Conservation (phyloP, 129 eudicot genomes). For the Flaveria robusta region DNA sequence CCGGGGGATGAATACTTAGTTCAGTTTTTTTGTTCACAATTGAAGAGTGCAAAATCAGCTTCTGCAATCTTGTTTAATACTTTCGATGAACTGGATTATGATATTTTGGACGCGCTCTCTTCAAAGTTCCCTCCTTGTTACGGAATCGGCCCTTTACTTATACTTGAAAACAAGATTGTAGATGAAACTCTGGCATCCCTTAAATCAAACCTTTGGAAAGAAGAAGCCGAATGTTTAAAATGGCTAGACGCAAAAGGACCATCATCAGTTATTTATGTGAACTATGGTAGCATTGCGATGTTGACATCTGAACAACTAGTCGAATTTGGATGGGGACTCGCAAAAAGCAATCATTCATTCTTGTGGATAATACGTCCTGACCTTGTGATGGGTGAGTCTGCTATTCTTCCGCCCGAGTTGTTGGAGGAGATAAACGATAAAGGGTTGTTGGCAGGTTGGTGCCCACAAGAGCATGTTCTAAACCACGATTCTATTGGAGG, state of each 20-base stretch:
- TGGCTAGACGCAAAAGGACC: constrained; percentile 52
- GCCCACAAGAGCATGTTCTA: constrained; percentile 40
- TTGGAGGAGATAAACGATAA: constrained; percentile 12
- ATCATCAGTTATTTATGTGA: constrained; percentile 36
- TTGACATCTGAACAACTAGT: constrained; percentile 38
- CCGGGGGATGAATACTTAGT: constrained; percentile 44
- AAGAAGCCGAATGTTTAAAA: constrained; percentile 43
- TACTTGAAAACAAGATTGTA: constrained; percentile 29
- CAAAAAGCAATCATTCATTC: constrained; percentile 31
- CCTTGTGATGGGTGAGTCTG: constrained; percentile 27
- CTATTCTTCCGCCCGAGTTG: constrained; percentile 31
- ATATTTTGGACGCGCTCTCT: constrained; percentile 30
- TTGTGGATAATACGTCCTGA: constrained; percentile 36
- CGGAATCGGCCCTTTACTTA: constrained; percentile 50
- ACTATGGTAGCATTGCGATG: constrained; percentile 40
- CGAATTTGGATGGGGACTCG: constrained; percentile 46
- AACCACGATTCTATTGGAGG: constrained; percentile 34
- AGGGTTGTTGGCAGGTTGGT: constrained; percentile 34
- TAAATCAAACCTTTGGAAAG: constrained; percentile 63
- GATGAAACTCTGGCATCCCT: constrained; percentile 36
- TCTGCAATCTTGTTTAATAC: constrained; percentile 56
- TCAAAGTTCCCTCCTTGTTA: constrained; percentile 36
- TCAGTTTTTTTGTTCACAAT: constrained; percentile 27
- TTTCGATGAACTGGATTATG: constrained; percentile 49
- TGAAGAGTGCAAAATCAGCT: constrained; percentile 27